phyloP scores from a whole-genome alignment of 2,329 filamentous ascomycete species.

The Ceratocystis cubensis region DNA sequence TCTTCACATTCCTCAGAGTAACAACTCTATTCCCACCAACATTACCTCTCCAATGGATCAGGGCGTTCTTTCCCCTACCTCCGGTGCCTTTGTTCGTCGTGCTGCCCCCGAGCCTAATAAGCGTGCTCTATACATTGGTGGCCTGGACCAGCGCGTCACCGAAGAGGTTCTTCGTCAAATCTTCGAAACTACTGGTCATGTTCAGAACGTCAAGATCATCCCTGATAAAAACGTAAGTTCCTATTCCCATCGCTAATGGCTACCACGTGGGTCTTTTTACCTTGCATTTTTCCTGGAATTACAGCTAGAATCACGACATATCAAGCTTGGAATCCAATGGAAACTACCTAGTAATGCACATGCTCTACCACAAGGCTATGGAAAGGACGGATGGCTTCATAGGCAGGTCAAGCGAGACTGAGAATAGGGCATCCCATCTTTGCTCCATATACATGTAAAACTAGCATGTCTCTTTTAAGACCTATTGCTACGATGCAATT shows the following conservation, averaged over 20 bases:
- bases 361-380: background rate
- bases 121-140: constrained; percentile 89
- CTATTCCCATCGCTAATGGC: background rate
- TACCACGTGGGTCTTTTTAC: background rate
- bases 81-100: constrained; percentile 70
- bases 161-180: constrained; percentile 95
- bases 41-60: constrained; percentile 78
- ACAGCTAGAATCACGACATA: background rate
- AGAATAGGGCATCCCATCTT: background rate
- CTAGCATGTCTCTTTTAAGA: background rate
- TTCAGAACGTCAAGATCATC: constrained; percentile 98
- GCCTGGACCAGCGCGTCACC: constrained; percentile 85
- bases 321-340: background rate
- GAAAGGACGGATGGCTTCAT: background rate
- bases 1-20: constrained; percentile 91
- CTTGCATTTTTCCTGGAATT: background rate
- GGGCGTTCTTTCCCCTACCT: constrained; percentile 71
- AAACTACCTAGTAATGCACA: background rate
- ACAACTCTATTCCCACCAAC: constrained; percentile 83
- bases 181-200: constrained; percentile 96
- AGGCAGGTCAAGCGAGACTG: background rate
- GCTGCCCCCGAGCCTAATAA: constrained; percentile 97
- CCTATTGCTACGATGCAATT: background rate
- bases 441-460: background rate
- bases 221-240: constrained; percentile 93